Evolutionary conservation across 1,139 yeast genomes (phyloP), one percentile per base, ranked within the genome.

Genomic region (Yamadazyma membranifaciens): DNA sequence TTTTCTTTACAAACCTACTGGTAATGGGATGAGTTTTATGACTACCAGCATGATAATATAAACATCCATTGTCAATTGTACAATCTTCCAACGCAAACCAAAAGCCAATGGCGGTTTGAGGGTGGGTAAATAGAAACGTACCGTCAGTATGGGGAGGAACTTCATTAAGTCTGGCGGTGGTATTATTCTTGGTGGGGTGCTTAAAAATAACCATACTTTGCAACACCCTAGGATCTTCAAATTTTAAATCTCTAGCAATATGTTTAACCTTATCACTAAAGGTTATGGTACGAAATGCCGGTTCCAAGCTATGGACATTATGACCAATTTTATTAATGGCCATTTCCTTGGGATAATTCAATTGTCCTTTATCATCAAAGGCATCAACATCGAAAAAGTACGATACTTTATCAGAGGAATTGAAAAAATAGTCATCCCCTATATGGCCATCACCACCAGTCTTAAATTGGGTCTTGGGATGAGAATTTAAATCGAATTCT

Each of bases 1-100:
- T 63, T 9, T 66, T 58, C 45, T 83, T 75, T 3, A 82, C 86
- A 65, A 86, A 83, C 46, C 94, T 65, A 52, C 80, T 80, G n/a
- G 71, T 65, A 5, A 86, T 70, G 0, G 82, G 80, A 30, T 70
- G 67, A 3, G 62, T 65, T 54, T 75, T 75, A 55, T 86, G 95
- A 2, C 88, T 76, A 0, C 92, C 92, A 0, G 94, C 91, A n/a
- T 78, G 69, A 54, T 75, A 84, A 45, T 80, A 76, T 25, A 86
- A 64, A 45, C 94, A 85, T 0, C 95, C 95, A 56, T 86, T 86
- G 6, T 64, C 65, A 6, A 58, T 48, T 1, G 83, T 81, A 55
- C 94, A 86, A 52, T 84, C 87, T 50, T 86, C 89, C 48, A 86
- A 63, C 0, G 95, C 92, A 54, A 81, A 80, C 95, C 95, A 86